Conservation (phyloP, 345 rosid species). For the Salix koriyanagi region DNA sequence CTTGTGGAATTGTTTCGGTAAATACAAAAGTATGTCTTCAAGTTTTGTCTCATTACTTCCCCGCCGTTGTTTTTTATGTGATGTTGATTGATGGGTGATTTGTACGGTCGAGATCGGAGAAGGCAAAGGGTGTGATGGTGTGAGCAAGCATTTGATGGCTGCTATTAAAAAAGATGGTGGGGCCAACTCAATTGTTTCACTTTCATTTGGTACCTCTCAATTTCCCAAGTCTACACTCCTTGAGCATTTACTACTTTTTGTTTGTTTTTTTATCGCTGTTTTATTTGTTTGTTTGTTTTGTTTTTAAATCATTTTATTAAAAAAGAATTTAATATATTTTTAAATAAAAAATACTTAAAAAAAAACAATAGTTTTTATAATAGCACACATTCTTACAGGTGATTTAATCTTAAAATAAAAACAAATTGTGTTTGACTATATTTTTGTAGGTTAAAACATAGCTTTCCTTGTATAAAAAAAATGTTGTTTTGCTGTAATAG, state of each 20-base stretch:
- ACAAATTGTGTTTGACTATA: too few relatives aligned
- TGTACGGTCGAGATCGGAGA: constrained; percentile 6
- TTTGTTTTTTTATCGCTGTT: not conserved
- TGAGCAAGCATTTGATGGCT: not conserved
- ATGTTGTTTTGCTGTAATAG: too few relatives aligned
- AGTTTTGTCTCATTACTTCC: not conserved
- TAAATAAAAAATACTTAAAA: too few relatives aligned
- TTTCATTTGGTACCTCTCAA: not conserved
- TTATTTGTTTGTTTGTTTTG: not conserved
- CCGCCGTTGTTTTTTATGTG: not conserved
- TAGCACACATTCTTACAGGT: too few relatives aligned
- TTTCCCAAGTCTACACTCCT: not conserved
- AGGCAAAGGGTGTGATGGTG: not conserved
- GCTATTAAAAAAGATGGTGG: not conserved
- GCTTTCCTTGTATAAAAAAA: too few relatives aligned
- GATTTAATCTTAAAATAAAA: not conserved
- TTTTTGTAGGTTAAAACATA: too few relatives aligned
- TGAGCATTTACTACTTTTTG: too few relatives aligned
- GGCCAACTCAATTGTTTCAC: not conserved
- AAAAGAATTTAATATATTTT: too few relatives aligned
- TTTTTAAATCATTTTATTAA: too few relatives aligned
- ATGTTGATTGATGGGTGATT: not conserved
- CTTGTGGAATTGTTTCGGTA: not conserved
- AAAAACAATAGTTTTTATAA: too few relatives aligned
- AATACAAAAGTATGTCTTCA: not conserved